Conservation (phyloP, 345 rosid species). For the Ceriops zippeliana region DNA sequence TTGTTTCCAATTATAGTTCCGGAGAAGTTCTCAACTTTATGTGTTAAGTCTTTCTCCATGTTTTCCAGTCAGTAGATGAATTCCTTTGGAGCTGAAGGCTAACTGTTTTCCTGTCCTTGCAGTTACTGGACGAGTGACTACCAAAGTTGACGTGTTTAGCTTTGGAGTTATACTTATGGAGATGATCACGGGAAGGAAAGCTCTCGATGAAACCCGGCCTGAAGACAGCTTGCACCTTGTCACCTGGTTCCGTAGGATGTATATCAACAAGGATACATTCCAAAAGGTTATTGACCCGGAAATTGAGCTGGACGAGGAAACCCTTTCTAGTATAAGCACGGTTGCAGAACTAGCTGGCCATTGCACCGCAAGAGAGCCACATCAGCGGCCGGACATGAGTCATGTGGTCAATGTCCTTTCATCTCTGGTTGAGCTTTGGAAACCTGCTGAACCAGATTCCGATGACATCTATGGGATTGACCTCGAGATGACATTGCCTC, state of each 20-base stretch:
- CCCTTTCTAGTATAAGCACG: not conserved
- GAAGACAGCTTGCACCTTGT: slow-evolving; percentile 5
- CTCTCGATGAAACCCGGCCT: not conserved
- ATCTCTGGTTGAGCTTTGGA: slow-evolving; percentile 5
- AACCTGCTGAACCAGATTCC: not conserved
- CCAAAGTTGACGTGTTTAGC: slow-evolving; percentile 11
- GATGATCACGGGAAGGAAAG: slow-evolving; percentile 5
- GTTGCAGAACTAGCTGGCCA: slow-evolving; percentile 7
- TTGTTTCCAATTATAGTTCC: not conserved
- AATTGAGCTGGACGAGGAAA: not conserved
- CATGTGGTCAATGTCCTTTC: not conserved
- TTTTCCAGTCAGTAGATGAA: not conserved
- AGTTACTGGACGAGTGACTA: slow-evolving; percentile 8
- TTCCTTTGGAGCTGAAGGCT: not conserved
- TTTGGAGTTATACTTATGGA: slow-evolving; percentile 6
- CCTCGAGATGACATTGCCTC: not conserved
- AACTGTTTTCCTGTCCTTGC: not conserved
- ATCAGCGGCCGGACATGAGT: slow-evolving; percentile 5
- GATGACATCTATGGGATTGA: slow-evolving; percentile 6
- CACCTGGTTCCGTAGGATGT: slow-evolving; percentile 2
- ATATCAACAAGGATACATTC: not conserved
- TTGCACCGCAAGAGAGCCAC: not conserved
- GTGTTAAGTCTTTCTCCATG: not conserved
- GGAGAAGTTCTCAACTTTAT: not conserved
- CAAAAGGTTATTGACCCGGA: not conserved